phyloP scores from a whole-genome alignment of 768 basidiomycete species.

The Xanthoconium purpureum region DNA sequence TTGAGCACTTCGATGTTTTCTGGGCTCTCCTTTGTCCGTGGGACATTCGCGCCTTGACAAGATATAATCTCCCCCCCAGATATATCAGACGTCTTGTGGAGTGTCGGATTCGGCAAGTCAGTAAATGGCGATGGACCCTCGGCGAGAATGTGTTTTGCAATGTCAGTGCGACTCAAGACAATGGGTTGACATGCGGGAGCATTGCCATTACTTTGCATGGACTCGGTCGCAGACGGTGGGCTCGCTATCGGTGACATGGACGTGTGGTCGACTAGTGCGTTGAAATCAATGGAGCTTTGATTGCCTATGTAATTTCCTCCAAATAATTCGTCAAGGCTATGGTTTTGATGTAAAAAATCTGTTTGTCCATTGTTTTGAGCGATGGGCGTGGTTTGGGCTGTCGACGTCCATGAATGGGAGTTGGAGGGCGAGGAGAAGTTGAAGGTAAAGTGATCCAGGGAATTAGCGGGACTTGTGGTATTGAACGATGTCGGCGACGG shows the following conservation, averaged over 20 bases:
- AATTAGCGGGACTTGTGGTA: constrained; percentile 16
- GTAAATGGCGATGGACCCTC: constrained; percentile 63
- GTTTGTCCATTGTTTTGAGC: constrained; percentile 15
- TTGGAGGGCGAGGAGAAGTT: constrained; percentile 38
- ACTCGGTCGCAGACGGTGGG: constrained; percentile 41
- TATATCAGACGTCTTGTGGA: constrained; percentile 44
- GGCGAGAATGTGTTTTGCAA: constrained; percentile 46
- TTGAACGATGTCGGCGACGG: constrained; percentile 20
- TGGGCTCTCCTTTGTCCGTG: constrained; percentile 64
- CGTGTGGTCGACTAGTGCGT: constrained; percentile 31
- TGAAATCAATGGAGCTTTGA: constrained; percentile 35
- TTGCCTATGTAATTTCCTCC: constrained; percentile 37
- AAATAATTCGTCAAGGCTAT: constrained; percentile 45
- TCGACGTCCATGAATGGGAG: constrained; percentile 24
- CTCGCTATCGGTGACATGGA: constrained; percentile 43
- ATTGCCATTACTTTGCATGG: constrained; percentile 26
- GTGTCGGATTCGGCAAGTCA: constrained; percentile 19
- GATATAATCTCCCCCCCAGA: constrained; percentile 52
- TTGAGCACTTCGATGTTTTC: constrained; percentile 74
- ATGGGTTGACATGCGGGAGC: constrained; percentile 5
- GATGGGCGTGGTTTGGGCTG: constrained; percentile 17
- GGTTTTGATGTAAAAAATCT: constrained; percentile 27
- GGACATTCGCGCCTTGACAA: constrained; percentile 67
- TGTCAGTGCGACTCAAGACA: constrained; percentile 44
- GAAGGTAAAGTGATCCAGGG: constrained; percentile 44